Conservation (phyloP, 352 stramenopile genomes). For the Phytopythium ostracodes region DNA sequence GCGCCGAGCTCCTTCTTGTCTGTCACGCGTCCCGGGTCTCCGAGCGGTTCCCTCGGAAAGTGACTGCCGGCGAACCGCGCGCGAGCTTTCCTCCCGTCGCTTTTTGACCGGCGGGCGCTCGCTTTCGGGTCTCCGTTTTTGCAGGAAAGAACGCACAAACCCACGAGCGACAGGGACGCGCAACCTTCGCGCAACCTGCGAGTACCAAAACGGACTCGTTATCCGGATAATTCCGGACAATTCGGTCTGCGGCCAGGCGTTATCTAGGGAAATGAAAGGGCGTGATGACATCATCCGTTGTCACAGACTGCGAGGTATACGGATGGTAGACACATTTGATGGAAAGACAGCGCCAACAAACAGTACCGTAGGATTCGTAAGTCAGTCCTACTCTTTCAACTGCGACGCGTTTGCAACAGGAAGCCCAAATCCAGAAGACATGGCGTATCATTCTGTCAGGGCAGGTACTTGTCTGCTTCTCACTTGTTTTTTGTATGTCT, state of each 20-base stretch:
- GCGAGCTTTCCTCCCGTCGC: neutral
- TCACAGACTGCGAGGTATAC: slow-evolving; percentile 3
- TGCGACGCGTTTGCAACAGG: neutral
- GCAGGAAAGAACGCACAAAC: neutral
- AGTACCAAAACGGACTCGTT: neutral
- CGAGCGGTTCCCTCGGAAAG: neutral
- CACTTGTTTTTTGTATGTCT: neutral
- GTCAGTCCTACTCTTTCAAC: neutral
- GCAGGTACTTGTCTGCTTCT: neutral
- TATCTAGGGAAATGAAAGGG: too few species aligned
- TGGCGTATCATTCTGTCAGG: neutral
- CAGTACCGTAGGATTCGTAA: neutral
- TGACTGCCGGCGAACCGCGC: neutral
- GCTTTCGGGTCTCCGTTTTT: neutral
- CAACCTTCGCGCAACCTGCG: slow-evolving; percentile 6
- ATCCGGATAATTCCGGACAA: slow-evolving; percentile 6
- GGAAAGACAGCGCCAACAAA: neutral
- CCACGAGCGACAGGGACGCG: slow-evolving; percentile 4
- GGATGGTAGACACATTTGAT: neutral
- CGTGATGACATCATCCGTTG: slow-evolving; percentile 3
- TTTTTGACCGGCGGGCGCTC: neutral
- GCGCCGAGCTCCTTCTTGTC: neutral
- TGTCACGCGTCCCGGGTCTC: neutral
- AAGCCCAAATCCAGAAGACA: neutral
- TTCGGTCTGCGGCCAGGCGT: too few species aligned